These are phyloP conservation scores for Penicillium ochrochloron DNA, from an alignment of 495 filamentous ascomycete species.

Conservation along the genomic window DNA sequence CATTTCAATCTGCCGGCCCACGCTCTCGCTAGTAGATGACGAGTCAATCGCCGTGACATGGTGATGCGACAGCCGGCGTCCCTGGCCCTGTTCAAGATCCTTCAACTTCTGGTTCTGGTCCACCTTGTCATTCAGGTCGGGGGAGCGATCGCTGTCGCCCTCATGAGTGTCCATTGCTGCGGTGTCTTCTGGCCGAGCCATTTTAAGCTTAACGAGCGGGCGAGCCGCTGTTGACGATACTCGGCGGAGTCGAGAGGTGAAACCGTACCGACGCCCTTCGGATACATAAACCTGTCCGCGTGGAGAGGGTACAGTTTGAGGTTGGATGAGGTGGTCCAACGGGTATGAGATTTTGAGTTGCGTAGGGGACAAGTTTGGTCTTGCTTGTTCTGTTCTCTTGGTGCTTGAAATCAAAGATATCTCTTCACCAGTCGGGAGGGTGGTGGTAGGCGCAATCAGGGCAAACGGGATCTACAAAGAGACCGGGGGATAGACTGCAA, in stretches of 20 bases:
- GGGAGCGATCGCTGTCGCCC: slow-evolving; percentile 27
- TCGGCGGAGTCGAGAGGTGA: slow-evolving; percentile 36
- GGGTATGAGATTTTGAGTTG: background rate
- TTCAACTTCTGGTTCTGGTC: slow-evolving; percentile 37
- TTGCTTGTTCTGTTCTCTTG: background rate
- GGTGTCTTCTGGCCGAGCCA: slow-evolving; percentile 41
- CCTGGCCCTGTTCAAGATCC: slow-evolving; percentile 39
- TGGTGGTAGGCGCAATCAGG: slow-evolving; percentile 8
- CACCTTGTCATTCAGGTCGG: slow-evolving; percentile 33
- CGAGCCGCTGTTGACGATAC: slow-evolving; percentile 42
- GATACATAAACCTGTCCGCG: slow-evolving; percentile 39
- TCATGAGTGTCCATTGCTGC: slow-evolving; percentile 23
- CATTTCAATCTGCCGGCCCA: slow-evolving; percentile 76
- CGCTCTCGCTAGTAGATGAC: slow-evolving; percentile 42
- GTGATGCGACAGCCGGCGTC: slow-evolving; percentile 26
- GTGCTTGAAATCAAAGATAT: background rate
- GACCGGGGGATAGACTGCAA: background rate
- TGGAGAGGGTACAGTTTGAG: background rate
- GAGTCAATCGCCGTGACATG: slow-evolving; percentile 32
- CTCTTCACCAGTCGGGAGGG: background rate
- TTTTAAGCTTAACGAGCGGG: slow-evolving; percentile 46
- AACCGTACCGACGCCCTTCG: slow-evolving; percentile 31
- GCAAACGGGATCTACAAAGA: slow-evolving; percentile 18
- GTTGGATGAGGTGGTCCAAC: background rate
- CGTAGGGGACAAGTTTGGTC: background rate